phyloP scores from a whole-genome alignment of 768 basidiomycete genomes.

The Dendrothele bispora region DNA sequence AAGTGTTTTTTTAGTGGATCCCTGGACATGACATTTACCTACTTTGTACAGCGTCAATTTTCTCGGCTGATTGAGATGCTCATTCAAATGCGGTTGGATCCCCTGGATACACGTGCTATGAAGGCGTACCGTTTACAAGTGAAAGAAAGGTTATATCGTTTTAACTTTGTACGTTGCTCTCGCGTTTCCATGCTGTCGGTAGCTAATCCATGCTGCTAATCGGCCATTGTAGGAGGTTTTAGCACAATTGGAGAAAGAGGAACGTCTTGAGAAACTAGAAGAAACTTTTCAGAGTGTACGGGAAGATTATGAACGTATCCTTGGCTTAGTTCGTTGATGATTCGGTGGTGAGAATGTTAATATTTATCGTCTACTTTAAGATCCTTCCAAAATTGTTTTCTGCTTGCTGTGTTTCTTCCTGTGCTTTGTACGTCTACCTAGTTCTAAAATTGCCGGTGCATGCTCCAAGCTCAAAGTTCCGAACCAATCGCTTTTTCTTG shows the following conservation, averaged over 20 bases:
- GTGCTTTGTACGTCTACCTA: too few relatives aligned
- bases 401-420: too few relatives aligned
- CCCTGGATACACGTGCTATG: conserved; percentile 49
- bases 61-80: conserved; percentile 91
- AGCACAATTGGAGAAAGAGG: conserved; percentile 82
- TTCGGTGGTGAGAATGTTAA: too few relatives aligned
- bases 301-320: conserved; percentile 83
- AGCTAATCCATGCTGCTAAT: conserved; percentile 7
- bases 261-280: conserved; percentile 85
- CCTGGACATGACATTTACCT: neutral
- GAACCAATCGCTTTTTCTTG: too few relatives aligned
- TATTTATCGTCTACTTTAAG: too few relatives aligned
- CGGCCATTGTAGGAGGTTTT: conserved; percentile 96
- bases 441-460: too few relatives aligned
- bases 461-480: too few relatives aligned
- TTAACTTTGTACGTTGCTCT: conserved; percentile 76
- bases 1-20: conserved; percentile 18
- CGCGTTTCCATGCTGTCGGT: neutral
- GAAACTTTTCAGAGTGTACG: conserved; percentile 88
- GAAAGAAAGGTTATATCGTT: conserved; percentile 92
- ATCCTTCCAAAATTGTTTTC: too few relatives aligned
- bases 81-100: conserved; percentile 69
- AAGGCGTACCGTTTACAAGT: conserved; percentile 85
- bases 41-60: conserved; percentile 80
- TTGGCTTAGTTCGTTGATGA: conserved; percentile 45